Base-by-base conservation (phyloP, 345 rosid species). In the Populus deltoides region DNA sequence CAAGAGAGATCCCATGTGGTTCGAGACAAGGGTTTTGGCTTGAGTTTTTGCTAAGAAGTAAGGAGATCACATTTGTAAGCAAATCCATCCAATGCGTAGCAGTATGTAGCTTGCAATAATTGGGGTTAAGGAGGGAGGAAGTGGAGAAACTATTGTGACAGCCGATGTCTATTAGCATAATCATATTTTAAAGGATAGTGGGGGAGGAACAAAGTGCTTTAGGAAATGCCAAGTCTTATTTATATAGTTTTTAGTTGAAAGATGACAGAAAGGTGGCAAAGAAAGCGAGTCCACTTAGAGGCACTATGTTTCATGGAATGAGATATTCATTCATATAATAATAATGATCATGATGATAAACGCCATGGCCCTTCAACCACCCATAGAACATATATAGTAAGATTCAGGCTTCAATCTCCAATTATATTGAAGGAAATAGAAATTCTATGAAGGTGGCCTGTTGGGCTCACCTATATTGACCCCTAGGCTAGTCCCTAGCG, bases 121-220 rank as follows among this genome's bases (percentile, higher is more conserved):
- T 59, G 29, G 73, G 66, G 18, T 7, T n/a, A 0, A n/a, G 72
- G 63, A 2, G 22, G 4, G 33, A 9, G 43, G 27, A 39, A 81
- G 79, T 79, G 89, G 90, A 78, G 80, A 78, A 84, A 88, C 82
- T 80, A 49, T 80, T 84, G 61, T 66, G 87, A 86, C 81, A 9
- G 24, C 71, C 49, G 18, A 77, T 82, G 82, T 78, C 91, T 86
- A 83, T 79, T 80, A 84, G 39, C 85, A 79, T 66, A 81, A 84
- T 81, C 80, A 81, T 81, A 65, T 76, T 80, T 75, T 24, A 82
- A 71, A 68, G 27, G 33, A 73, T 63, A 68, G 75, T 74, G 78
- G 73, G 53, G 80, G 55, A 57, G 70, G 11, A 67, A 33, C 80
- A 35, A 81, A 71, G 78, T 80, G 81, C 83, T 70, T 71, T 8